Conservation (phyloP, 2,329 filamentous ascomycete genomes). For the Fusarium incarnatum region DNA sequence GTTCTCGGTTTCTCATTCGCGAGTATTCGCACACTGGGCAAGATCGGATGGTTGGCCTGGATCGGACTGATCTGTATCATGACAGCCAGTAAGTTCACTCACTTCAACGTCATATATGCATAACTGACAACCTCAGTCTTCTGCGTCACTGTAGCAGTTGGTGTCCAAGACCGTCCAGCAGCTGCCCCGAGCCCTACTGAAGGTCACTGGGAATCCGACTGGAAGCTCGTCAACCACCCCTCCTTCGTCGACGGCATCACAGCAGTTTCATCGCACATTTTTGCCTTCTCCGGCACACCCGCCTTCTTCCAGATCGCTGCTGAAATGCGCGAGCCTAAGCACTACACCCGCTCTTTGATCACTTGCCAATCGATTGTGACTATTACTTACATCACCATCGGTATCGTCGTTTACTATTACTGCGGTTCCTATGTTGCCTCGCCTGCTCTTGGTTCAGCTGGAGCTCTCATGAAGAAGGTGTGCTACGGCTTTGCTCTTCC, state of each 20-base stretch:
- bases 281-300: constrained; percentile 52
- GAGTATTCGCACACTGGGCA: constrained; percentile 50
- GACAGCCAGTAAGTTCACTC: constrained; percentile 26
- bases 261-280: constrained; percentile 50
- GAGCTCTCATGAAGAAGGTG: constrained; percentile 56
- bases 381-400: constrained; percentile 49
- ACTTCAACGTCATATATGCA: rapidly evolving
- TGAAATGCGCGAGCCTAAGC: constrained; percentile 50
- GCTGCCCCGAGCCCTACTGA: constrained; percentile 12
- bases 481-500: constrained; percentile 54
- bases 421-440: constrained; percentile 60
- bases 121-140: constrained; percentile 15
- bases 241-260: constrained; percentile 50
- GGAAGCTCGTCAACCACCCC: constrained; percentile 47
- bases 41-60: constrained; percentile 52
- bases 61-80: constrained; percentile 38
- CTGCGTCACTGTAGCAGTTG: constrained; percentile 30
- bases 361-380: constrained; percentile 46
- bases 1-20: constrained; percentile 48
- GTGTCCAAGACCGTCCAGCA: constrained; percentile 32
- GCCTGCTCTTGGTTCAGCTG: constrained; percentile 59
- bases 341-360: constrained; percentile 30
- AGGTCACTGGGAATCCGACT: constrained; percentile 47
- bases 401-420: constrained; percentile 58
- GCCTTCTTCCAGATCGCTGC: constrained; percentile 50